Evolutionary conservation across 202 grass and related monocot species (phyloP).

Genomic region (Schoenoplectus triqueter): DNA sequence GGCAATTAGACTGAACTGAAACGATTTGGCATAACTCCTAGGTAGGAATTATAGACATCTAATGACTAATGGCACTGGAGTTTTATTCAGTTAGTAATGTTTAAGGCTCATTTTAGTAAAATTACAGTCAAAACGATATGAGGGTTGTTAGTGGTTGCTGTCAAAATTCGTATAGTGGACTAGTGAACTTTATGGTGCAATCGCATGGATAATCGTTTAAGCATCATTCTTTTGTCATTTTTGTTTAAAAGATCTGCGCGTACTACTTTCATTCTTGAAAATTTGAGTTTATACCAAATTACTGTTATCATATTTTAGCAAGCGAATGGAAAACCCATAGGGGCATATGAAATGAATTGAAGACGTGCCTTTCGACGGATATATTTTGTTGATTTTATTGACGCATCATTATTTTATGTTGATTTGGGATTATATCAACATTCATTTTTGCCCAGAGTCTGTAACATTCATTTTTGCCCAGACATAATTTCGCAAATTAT

Average conservation of each 20-base stretch:
- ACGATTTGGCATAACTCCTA: background rate
- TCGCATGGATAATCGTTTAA: background rate
- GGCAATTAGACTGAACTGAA: background rate
- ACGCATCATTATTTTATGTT: no score
- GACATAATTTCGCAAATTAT: no score
- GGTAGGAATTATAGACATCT: background rate
- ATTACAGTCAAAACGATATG: background rate
- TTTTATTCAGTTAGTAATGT: background rate
- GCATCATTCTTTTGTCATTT: background rate
- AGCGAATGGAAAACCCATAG: no score
- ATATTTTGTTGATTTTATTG: no score
- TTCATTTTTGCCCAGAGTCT: no score
- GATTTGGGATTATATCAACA: no score
- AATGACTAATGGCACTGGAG: background rate
- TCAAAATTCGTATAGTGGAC: background rate
- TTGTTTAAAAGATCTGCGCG: background rate
- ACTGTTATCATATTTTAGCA: no score
- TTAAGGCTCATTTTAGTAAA: slow-evolving; percentile 10
- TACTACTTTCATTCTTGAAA: background rate
- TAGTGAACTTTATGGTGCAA: background rate
- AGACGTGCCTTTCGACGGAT: no score
- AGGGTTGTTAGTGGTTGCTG: background rate
- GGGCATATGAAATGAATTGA: no score
- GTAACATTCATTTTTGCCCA: no score
- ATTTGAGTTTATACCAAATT: no score